phyloP scores from a whole-genome alignment of 768 basidiomycete species.

The Mycena filopes region DNA sequence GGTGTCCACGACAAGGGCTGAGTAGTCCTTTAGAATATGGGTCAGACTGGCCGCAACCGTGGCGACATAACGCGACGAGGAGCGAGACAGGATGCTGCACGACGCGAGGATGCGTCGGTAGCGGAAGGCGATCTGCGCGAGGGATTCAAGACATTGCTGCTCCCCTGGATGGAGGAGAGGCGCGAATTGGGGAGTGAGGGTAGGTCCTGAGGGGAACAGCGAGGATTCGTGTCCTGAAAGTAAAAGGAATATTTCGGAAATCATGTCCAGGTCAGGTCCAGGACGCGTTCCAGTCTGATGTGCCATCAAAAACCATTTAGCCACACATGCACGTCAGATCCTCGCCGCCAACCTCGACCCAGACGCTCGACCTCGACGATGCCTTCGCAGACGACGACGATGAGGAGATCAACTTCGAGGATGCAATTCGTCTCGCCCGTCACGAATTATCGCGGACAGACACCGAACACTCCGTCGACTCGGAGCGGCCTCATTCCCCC shows the following conservation, averaged over 20 bases:
- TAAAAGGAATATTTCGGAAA: conserved; percentile 88
- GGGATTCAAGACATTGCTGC: conserved; percentile 81
- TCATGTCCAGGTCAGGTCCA: no score
- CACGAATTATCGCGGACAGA: conserved; percentile 48
- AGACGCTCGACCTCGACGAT: conserved; percentile 71
- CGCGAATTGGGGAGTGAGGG: conserved; percentile 69
- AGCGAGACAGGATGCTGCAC: conserved; percentile 60
- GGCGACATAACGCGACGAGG: conserved; percentile 80
- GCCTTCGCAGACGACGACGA: conserved; percentile 73
- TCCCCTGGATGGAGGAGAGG: conserved; percentile 91
- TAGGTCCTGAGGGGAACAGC: conserved; percentile 72
- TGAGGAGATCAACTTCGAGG: conserved; percentile 55
- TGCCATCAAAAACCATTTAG: no score
- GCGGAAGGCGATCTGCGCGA: conserved; percentile 78
- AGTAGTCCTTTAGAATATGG: conserved; percentile 84
- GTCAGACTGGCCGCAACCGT: conserved; percentile 80
- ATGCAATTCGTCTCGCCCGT: conserved; percentile 67
- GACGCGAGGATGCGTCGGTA: conserved; percentile 78
- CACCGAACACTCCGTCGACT: conserved; percentile 46
- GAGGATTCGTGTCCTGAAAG: conserved; percentile 91
- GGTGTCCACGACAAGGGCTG: conserved; percentile 79
- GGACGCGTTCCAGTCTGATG: no score
- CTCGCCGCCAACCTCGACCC: conserved; percentile 31
- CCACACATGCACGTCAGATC: no score
- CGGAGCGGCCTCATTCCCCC: conserved; percentile 37